Evolutionary conservation across 768 basidiomycete genomes (phyloP).

Genomic region (Mrakia gelida): DNA sequence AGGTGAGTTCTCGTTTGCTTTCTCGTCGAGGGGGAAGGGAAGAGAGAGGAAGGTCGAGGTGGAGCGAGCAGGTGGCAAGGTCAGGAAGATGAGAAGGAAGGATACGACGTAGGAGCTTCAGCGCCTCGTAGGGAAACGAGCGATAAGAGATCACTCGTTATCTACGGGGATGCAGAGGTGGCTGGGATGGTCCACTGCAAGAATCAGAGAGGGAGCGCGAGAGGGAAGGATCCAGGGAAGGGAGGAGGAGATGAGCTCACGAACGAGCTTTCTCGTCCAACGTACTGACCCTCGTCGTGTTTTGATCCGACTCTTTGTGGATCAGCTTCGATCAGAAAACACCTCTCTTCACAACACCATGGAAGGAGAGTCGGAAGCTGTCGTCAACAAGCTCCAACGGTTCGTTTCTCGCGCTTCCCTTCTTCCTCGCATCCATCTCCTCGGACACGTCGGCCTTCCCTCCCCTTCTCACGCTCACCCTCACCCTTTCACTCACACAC

Average conservation of each 20-base stretch:
- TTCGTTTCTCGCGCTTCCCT: neutral
- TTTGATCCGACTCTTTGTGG: neutral
- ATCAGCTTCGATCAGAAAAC: constrained; percentile 24
- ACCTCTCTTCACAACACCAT: constrained; percentile 22
- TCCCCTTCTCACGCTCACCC: neutral
- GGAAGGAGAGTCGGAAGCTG: constrained; percentile 30
- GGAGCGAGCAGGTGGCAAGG: too few species aligned
- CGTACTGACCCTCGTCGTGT: neutral
- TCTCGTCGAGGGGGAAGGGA: neutral
- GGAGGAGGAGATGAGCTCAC: neutral
- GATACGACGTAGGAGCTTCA: too few species aligned
- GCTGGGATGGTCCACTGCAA: too few species aligned
- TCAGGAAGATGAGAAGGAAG: neutral
- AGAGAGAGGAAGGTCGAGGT: too few species aligned
- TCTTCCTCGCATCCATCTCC: neutral
- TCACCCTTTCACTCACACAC: neutral
- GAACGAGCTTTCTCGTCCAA: neutral
- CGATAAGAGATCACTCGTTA: too few species aligned
- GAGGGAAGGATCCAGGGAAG: too few species aligned
- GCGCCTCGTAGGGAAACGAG: too few species aligned
- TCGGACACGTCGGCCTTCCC: neutral
- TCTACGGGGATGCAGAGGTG: too few species aligned
- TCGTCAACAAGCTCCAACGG: constrained; percentile 28
- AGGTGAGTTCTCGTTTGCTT: neutral
- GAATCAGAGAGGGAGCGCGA: too few species aligned